Base-by-base conservation (phyloP, 139 green algal species). In the Haematococcus lacustris region DNA sequence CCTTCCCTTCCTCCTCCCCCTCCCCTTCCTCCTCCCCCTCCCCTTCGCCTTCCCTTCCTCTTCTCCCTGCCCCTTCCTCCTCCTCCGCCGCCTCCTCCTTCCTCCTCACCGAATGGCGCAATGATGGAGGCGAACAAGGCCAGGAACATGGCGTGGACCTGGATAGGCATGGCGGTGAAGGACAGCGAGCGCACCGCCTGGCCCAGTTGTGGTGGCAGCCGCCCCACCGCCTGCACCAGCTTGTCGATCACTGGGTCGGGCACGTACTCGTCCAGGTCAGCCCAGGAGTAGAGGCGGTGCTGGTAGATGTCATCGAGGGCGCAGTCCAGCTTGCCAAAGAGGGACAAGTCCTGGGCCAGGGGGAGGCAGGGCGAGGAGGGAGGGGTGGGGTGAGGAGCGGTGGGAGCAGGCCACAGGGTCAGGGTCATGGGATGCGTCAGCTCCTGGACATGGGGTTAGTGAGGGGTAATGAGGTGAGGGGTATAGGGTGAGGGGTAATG, bases 31-130 rank as follows among this genome's bases (percentile, higher is more conserved):
- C n/a, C n/a, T n/a, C n/a, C n/a, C n/a, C n/a, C n/a, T n/a, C n/a
- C n/a, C n/a, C n/a, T n/a, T n/a, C n/a, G n/a, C n/a, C n/a, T n/a
- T n/a, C n/a, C n/a, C n/a, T n/a, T n/a, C n/a, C n/a, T n/a, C n/a
- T n/a, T n/a, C n/a, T n/a, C n/a, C n/a, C n/a, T n/a, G n/a, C n/a
- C n/a, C n/a, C n/a, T n/a, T n/a, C n/a, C n/a, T n/a, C n/a, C n/a
- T n/a, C n/a, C n/a, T n/a, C n/a, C n/a, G n/a, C n/a, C n/a, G n/a
- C n/a, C n/a, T n/a, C n/a, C n/a, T n/a, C n/a, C n/a, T n/a, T n/a
- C n/a, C n/a, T n/a, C n/a, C n/a, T 71, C 79, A 85, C 90, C 95
- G 82, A 99, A 99, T 17, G 96, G 96, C 25, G 94, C 93, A 61
- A 98, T 94, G 64, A 93, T 72, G 26, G 92, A 98, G 1, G 96